Conservation (phyloP, 1,284 basidiomycete genomes). For the Puccinia brachypodii region DNA sequence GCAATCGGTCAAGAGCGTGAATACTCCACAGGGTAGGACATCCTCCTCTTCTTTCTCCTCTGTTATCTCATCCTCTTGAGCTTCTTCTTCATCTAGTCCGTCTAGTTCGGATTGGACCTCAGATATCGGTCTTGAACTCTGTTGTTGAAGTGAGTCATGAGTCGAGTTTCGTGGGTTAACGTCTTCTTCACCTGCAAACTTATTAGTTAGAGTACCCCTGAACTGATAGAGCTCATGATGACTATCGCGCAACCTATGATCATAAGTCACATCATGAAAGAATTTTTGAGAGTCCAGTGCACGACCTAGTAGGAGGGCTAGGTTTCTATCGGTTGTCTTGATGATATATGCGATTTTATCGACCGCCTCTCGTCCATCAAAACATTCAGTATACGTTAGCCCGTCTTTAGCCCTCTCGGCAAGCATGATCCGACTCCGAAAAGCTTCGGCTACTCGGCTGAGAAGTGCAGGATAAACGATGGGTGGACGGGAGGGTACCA, state of each 20-base stretch:
- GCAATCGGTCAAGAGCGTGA: constrained; percentile 94
- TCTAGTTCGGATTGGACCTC: constrained; percentile 52
- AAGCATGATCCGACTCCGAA: constrained; percentile 75
- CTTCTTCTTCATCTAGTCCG: constrained; percentile 59
- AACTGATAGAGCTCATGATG: constrained; percentile 92
- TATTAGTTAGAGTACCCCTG: constrained; percentile 63
- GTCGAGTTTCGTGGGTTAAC: not conserved
- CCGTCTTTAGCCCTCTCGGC: constrained; percentile 87
- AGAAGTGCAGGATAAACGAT: constrained; percentile 90
- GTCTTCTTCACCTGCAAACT: constrained; percentile 61
- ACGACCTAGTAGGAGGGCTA: constrained; percentile 87
- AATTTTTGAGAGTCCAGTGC: constrained; percentile 98
- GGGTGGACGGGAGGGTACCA: constrained; percentile 60
- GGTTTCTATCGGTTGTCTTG: constrained; percentile 94
- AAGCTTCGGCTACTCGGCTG: constrained; percentile 89
- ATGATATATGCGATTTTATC: constrained; percentile 96
- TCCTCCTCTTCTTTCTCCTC: constrained; percentile 61
- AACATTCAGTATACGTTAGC: constrained; percentile 90
- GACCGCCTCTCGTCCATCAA: constrained; percentile 94
- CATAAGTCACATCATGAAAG: constrained; percentile 99
- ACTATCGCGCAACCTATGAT: constrained; percentile 89
- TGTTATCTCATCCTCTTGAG: constrained; percentile 61
- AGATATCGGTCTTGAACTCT: constrained; percentile 55
- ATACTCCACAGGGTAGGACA: constrained; percentile 89
- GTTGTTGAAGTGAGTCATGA: constrained; percentile 49